Conservation (phyloP, 1,139 yeast genomes). For the Protomyces macrosporus region DNA sequence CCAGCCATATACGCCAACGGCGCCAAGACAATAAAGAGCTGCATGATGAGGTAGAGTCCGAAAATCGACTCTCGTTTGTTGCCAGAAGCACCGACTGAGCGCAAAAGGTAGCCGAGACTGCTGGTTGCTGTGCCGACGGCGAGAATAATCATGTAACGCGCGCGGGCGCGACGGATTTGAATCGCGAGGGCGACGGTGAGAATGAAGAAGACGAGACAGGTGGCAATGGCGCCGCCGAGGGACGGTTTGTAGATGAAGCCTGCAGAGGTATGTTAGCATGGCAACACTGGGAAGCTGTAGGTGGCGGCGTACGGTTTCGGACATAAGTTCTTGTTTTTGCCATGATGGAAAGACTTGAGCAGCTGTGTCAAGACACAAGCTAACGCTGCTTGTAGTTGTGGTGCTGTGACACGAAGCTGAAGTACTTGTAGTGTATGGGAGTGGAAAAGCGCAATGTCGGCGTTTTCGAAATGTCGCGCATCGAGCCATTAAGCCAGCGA, state of each 20-base stretch:
- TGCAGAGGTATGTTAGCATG: not conserved
- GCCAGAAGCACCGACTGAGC: slow-evolving; percentile 8
- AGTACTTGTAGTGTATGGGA: no score
- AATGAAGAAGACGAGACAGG: not conserved
- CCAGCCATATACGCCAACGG: slow-evolving; percentile 25
- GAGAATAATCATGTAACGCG: slow-evolving; percentile 4
- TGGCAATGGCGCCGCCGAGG: slow-evolving; percentile 7
- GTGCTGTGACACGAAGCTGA: no score
- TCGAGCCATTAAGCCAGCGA: no score
- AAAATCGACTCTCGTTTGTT: not conserved
- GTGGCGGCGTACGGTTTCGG: no score
- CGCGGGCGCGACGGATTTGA: not conserved
- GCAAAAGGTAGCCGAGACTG: slow-evolving; percentile 15
- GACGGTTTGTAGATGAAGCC: slow-evolving; percentile 17
- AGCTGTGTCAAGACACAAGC: no score
- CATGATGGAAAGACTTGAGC: no score
- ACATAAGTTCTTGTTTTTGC: no score
- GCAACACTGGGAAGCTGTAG: not conserved
- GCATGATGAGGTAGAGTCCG: slow-evolving; percentile 10
- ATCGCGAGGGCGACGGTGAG: slow-evolving; percentile 2
- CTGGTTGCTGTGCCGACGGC: slow-evolving; percentile 9
- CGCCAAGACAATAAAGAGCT: slow-evolving; percentile 14
- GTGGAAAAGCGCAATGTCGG: no score
- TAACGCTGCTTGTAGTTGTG: no score
- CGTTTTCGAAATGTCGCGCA: no score